Evolutionary conservation across 1,284 basidiomycete species (phyloP).

Genomic region (Laetiporus sulphureus): DNA sequence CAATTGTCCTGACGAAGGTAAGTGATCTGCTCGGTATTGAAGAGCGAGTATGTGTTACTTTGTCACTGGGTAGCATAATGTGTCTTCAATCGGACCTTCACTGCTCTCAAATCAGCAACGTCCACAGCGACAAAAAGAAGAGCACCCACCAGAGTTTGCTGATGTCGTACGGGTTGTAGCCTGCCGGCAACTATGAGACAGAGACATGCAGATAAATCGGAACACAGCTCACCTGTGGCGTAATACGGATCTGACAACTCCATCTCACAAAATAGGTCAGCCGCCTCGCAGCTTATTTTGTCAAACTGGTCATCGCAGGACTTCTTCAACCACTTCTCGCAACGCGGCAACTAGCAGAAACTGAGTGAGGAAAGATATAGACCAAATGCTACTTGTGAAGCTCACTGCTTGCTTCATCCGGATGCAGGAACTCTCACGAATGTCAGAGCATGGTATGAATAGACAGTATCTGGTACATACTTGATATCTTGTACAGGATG

Average conservation of each 20-base stretch:
- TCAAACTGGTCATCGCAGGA: conserved; percentile 28
- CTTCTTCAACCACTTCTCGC: conserved; percentile 22
- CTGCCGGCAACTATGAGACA: too few species aligned
- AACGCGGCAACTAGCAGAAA: conserved; percentile 21
- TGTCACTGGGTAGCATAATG: conserved; percentile 21
- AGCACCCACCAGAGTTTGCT: conserved; percentile 15
- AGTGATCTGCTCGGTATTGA: conserved; percentile 1
- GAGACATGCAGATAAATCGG: too few species aligned
- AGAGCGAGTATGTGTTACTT: conserved; percentile 6
- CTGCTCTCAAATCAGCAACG: conserved; percentile 2
- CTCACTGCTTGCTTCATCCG: conserved; percentile 32
- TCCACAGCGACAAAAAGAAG: background rate
- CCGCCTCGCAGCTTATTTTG: conserved; percentile 32
- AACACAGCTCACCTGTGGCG: background rate
- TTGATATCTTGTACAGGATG: conserved; percentile 22
- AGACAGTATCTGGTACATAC: conserved; percentile 6
- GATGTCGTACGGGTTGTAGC: conserved; percentile 19
- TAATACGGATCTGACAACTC: conserved; percentile 2
- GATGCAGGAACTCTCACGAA: conserved; percentile 22
- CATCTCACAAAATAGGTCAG: conserved; percentile 30
- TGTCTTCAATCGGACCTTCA: conserved; percentile 6
- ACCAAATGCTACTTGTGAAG: background rate
- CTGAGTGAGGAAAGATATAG: conserved; percentile 6
- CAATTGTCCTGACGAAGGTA: conserved; percentile 33
- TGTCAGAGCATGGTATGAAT: background rate